Evolutionary conservation across 1,139 yeast genomes (phyloP), one percentile per base, ranked within the genome.

Genomic region (Candida glucosophila): DNA sequence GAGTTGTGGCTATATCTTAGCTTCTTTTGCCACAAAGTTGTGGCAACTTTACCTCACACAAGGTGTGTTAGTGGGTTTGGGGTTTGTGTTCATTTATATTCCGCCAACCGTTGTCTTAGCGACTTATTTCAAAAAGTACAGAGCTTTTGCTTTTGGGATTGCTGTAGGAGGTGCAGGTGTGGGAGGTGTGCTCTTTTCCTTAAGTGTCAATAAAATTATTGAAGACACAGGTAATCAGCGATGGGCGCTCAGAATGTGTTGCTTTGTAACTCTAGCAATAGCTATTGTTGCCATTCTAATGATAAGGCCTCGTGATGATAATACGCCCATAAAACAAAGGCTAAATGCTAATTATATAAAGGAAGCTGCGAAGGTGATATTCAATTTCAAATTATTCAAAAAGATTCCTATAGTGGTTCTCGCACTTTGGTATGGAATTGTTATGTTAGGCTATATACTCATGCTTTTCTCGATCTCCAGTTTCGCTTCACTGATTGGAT

Each of bases 11-110:
- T 75, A 70, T 38, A 45, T 80, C 22, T 44, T 76, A 15, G 85
- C 88, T 1, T 74, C 85, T 0, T 76, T 71, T 41, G 65, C 85
- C 3, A 73, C 68, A 1, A 50, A 59, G 25, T 46, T 73, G 21
- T 73, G 81, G 74, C 82, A 78, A 32, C 49, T 79, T n/a, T 74
- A 70, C 41, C 48, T 77, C 22, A 70, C 82, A 9, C 88, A 79
- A 47, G 92, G 92, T 6, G 52, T 78, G 1, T 39, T 77, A 28
- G 65, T 74, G 23, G 85, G 88, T 1, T 35, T 73, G 6, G 73
- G 81, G 0, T 75, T 73, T 34, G 66, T 76, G 1, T 49, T 79
- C 21, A 52, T 76, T 11, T 77, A 68, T 34, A 66, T 75, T 7
- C 85, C 88, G 0, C 70, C 68, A 17, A 55, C 77, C 3, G 50